Percentiles rank a stretch among this genome's conserved stretches.
These are phyloP conservation scores for Epichloe baconii DNA, from an alignment of 2,329 filamentous ascomycete species.

Conservation along the genomic window DNA sequence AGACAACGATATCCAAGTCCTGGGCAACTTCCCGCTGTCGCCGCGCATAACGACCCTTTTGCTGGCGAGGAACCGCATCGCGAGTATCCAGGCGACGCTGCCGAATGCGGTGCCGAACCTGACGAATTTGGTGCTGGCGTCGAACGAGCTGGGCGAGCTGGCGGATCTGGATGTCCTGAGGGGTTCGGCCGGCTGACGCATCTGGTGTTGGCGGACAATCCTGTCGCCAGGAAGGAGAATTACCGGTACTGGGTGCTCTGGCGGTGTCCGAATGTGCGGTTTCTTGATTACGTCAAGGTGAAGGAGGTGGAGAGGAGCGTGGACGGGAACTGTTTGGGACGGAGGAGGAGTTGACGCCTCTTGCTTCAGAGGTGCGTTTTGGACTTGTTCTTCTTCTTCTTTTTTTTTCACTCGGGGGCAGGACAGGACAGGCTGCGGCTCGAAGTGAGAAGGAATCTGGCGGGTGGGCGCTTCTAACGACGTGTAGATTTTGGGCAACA, in stretches of 20 bases:
- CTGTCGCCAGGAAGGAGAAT: conserved; percentile 85
- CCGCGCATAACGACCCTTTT: conserved; percentile 80
- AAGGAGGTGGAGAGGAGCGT: conserved; percentile 70
- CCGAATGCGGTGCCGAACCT: conserved; percentile 69
- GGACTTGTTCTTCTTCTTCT: neutral
- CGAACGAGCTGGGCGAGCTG: conserved; percentile 73
- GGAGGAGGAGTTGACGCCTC: conserved; percentile 58
- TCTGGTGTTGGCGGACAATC: conserved; percentile 73
- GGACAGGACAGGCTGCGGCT: no score
- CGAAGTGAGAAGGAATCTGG: no score
- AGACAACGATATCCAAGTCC: conserved; percentile 86
- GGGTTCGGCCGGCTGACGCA: conserved; percentile 61
- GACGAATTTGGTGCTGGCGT: conserved; percentile 65
- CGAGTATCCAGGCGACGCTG: conserved; percentile 64
- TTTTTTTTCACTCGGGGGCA: neutral
- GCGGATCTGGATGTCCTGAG: conserved; percentile 75
- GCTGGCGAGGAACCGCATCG: conserved; percentile 77
- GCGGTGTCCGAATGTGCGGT: conserved; percentile 72
- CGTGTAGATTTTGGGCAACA: conserved; percentile 63
- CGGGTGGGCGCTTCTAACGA: conserved; percentile 1
- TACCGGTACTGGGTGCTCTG: conserved; percentile 90
- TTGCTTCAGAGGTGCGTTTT: conserved; percentile 52
- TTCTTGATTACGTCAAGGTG: conserved; percentile 86
- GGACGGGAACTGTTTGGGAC: conserved; percentile 78
- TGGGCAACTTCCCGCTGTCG: conserved; percentile 86